Conservation (phyloP, 2,329 filamentous ascomycete species). For the Dothideomycetes sp. region DNA sequence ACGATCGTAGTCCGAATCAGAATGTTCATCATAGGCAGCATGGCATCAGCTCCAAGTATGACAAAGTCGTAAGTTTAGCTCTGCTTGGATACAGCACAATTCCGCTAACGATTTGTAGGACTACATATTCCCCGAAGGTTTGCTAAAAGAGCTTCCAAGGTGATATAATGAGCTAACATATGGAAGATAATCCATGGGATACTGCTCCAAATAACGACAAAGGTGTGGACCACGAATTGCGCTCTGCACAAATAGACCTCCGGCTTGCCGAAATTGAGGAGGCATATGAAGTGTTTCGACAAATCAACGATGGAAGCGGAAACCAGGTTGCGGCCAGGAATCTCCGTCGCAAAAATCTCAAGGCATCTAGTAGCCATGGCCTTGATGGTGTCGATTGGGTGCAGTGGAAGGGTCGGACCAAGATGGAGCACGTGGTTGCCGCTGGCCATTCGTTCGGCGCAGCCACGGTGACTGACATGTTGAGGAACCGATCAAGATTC, state of each 20-base stretch:
- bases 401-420: constrained; percentile 45
- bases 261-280: constrained; percentile 55
- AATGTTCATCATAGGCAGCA: constrained; percentile 13
- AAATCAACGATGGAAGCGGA: constrained; percentile 45
- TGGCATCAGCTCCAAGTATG: constrained; percentile 11
- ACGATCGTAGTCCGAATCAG: constrained; percentile 11
- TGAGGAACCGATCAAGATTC: constrained; percentile 44
- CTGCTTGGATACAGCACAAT: not conserved
- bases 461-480: constrained; percentile 50
- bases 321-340: constrained; percentile 41
- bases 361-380: constrained; percentile 48
- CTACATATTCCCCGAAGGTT: constrained; percentile 49
- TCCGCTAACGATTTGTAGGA: constrained; percentile 23
- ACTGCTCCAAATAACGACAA: constrained; percentile 43
- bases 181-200: constrained; percentile 34
- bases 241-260: constrained; percentile 51
- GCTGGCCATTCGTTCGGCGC: constrained; percentile 59
- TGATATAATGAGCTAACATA: no score
- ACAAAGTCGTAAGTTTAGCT: constrained; percentile 10
- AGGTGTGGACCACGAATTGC: constrained; percentile 49
- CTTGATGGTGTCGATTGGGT: constrained; percentile 46
- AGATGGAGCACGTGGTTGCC: constrained; percentile 46
- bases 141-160: no score
- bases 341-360: constrained; percentile 45
- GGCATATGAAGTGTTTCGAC: constrained; percentile 44